Conservation (phyloP, 2,329 filamentous ascomycete genomes). For the Zymoseptoria ardabiliae region DNA sequence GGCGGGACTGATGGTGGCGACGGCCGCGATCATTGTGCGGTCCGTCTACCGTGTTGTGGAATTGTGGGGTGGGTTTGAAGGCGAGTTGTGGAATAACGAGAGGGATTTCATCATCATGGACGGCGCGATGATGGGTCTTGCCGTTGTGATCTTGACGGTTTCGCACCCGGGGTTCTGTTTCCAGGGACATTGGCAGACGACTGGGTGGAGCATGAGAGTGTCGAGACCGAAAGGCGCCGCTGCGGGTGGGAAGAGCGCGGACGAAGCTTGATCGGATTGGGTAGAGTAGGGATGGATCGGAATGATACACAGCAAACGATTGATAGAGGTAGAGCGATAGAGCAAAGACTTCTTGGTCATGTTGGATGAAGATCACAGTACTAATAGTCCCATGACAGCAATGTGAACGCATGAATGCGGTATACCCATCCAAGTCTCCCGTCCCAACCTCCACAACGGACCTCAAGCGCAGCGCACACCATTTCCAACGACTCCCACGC, state of each 20-base stretch:
- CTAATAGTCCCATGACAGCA: too few relatives aligned
- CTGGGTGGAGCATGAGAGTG: conserved; percentile 15
- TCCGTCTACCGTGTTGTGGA: conserved; percentile 61
- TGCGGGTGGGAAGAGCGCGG: background rate
- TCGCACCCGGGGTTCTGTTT: conserved; percentile 41
- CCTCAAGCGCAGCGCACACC: too few relatives aligned
- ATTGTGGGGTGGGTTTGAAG: conserved; percentile 56
- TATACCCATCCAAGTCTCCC: too few relatives aligned
- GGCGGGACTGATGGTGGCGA: conserved; percentile 46
- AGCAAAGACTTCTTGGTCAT: background rate
- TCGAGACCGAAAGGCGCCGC: background rate
- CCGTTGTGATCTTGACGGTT: conserved; percentile 38
- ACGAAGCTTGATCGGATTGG: background rate
- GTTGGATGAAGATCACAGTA: too few relatives aligned
- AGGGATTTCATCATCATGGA: conserved; percentile 45
- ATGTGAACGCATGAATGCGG: too few relatives aligned
- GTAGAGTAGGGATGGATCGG: background rate
- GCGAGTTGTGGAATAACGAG: conserved; percentile 48
- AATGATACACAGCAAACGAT: background rate
- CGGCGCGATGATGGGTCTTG: conserved; percentile 47
- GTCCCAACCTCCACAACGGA: too few relatives aligned
- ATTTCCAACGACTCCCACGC: too few relatives aligned
- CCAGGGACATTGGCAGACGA: conserved; percentile 18
- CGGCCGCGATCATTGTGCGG: conserved; percentile 53
- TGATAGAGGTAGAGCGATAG: background rate